These are phyloP conservation scores for Lactarius vividus DNA, from an alignment of 768 basidiomycete genomes.

Conservation along the genomic window DNA sequence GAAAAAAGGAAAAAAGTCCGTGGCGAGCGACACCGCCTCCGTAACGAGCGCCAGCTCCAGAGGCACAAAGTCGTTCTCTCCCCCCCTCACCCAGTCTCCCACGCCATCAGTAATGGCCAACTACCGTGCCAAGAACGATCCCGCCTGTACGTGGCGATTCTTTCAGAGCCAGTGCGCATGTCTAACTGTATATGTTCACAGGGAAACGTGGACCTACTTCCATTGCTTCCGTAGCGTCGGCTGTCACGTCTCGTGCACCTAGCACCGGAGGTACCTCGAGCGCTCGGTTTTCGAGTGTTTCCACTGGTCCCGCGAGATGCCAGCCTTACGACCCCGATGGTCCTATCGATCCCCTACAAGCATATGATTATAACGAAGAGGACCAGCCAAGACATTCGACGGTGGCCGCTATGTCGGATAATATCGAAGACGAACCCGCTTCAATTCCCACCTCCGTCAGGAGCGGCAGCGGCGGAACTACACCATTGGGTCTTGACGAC, in stretches of 20 bases:
- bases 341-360: background rate
- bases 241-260: background rate
- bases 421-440: background rate
- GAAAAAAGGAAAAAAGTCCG: background rate
- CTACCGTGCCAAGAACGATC: background rate
- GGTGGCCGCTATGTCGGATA: background rate
- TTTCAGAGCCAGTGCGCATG: background rate
- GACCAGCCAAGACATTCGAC: background rate
- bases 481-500: background rate
- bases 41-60: background rate
- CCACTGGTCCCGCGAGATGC: background rate
- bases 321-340: background rate
- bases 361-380: slow-evolving; percentile 11
- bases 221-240: background rate
- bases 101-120: background rate
- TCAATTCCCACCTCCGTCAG: background rate
- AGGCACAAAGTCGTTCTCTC: background rate
- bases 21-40: background rate
- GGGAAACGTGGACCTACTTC: slow-evolving; percentile 6
- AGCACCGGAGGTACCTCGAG: background rate
- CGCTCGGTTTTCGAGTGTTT: background rate
- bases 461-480: background rate
- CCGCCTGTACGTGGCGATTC: background rate
- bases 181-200: background rate
- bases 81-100: background rate